Evolutionary conservation across 805 yeast genomes (phyloP).

Genomic region (Maudiozyma serrabonitensis): DNA sequence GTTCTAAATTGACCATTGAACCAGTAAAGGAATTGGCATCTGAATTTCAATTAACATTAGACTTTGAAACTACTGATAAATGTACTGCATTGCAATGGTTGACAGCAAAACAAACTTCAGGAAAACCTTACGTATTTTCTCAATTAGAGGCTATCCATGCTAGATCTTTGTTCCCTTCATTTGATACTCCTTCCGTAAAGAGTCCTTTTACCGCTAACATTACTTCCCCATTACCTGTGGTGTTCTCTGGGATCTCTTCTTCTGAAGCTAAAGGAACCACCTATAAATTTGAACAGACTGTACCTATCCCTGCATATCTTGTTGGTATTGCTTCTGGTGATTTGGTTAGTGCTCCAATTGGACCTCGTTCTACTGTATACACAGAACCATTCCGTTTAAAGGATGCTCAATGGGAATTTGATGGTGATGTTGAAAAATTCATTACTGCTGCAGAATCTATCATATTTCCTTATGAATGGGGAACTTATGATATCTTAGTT

Average conservation of each 20-base stretch:
- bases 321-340: constrained; percentile 83
- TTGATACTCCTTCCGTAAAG: constrained; percentile 83
- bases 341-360: constrained; percentile 53
- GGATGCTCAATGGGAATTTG: constrained; percentile 70
- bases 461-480: constrained; percentile 78
- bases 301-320: constrained; percentile 79
- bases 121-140: constrained; percentile 62
- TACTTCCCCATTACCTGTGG: constrained; percentile 55
- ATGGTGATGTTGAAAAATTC: constrained; percentile 71
- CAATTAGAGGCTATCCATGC: constrained; percentile 92
- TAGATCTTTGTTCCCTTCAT: constrained; percentile 77
- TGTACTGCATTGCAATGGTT: constrained; percentile 87
- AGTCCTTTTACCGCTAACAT: constrained; percentile 51
- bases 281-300: constrained; percentile 56
- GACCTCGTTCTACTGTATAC: constrained; percentile 80
- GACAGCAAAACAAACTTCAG: constrained; percentile 63
- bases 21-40: background rate
- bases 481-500: constrained; percentile 67
- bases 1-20: constrained; percentile 41
- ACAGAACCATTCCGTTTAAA: constrained; percentile 63
- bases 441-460: constrained; percentile 62
- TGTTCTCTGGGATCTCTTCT: constrained; percentile 56
- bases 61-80: constrained; percentile 58
- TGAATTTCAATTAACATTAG: constrained; percentile 30
- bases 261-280: constrained; percentile 11